Evolutionary conservation across 306 rosid species (phyloP).

Genomic region (Cucumis cinereus): DNA sequence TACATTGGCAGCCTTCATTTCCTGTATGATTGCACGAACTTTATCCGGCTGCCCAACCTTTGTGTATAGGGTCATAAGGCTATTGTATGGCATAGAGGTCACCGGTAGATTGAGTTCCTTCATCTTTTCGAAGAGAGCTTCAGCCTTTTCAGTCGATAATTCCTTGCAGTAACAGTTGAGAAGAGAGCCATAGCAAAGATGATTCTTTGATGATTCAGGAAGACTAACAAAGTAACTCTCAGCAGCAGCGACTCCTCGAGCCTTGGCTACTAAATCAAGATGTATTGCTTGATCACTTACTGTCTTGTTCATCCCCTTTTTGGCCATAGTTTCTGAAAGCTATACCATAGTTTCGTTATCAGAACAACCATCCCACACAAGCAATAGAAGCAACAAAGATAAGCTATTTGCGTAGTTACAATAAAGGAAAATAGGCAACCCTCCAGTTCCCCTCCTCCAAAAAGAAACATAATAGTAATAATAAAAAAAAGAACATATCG

Average conservation of each 20-base stretch:
- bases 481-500: not conserved
- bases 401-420: not conserved
- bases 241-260: conserved; percentile 55
- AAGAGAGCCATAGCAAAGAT: conserved; percentile 71
- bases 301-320: conserved; percentile 72
- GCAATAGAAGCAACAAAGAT: not conserved
- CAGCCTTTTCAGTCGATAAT: conserved; percentile 63
- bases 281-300: conserved; percentile 81
- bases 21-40: conserved; percentile 52
- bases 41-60: conserved; percentile 49
- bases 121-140: conserved; percentile 74
- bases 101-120: conserved; percentile 67
- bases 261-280: conserved; percentile 71
- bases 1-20: conserved; percentile 53
- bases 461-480: not conserved
- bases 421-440: too few relatives aligned
- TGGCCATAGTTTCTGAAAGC: conserved; percentile 71
- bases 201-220: conserved; percentile 67
- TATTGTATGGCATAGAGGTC: conserved; percentile 58
- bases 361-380: not conserved
- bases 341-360: conserved; percentile 11
- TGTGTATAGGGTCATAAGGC: conserved; percentile 74
- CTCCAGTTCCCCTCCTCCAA: not conserved
- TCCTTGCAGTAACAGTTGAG: conserved; percentile 94
- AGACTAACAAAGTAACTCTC: conserved; percentile 63